Base-by-base conservation (phyloP, 305 asterid genomes). In the Stenogyne calaminthoides region DNA sequence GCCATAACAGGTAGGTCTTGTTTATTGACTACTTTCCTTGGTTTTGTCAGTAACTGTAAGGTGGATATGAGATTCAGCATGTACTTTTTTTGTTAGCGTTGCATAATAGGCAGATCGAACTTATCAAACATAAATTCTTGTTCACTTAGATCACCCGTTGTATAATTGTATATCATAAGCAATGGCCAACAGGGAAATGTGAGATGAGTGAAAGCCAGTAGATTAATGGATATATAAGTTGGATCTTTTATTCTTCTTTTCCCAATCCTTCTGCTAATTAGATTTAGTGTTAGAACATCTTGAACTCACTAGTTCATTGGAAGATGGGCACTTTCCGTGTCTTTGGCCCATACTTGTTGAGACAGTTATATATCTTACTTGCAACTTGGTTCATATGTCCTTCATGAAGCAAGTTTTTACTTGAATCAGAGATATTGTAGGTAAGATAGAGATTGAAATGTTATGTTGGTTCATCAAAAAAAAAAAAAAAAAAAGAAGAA, bases 1-100 rank as follows among this genome's bases (percentile, higher is more conserved):
- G 93, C 79, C 96, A 95, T 86, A 89, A 86, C 80, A 88, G 99
- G 99, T 93, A 77, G 69, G 79, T 70, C 55, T 70, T 73, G 19
- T 71, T 74, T 74, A 72, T 60, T 75, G 52, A 69, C 54, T 78
- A 54, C 42, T 76, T 47, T 74, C 79, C 70, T 39, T 70, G 70
- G 22, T 64, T 46, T 79, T 70, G 2, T 39, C 1, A 49, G 39
- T 57, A 62, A 19, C 58, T 59, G 9, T 77, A 27, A 27, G 70
- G 69, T 49, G 56, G 62, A 71, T 70, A 56, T 49, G 76, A 37
- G 55, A 46, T 64, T 62, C 70, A 64, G 19, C 69, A 27, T 46
- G 25, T 75, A 52, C 62, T 78, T 42, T 8, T 34, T 59, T 29
- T 69, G 64, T 32, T 71, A 37, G 70, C 29, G 29, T 64, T 75